phyloP scores from a whole-genome alignment of 371 early-diverging fungal species.

The Circinella umbellata region DNA sequence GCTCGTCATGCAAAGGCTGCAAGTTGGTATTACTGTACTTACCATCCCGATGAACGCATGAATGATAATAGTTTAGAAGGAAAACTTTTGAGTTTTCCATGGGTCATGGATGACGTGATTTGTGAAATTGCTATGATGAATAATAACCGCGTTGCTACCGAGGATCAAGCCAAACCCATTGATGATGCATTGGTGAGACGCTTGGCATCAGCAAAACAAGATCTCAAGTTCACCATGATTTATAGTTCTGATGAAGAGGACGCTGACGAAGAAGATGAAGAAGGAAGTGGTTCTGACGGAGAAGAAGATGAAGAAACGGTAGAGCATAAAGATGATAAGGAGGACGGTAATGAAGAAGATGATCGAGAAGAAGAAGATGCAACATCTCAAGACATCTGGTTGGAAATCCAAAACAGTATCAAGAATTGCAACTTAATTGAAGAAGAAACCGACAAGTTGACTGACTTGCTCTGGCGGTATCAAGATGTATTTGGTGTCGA shows the following conservation, averaged over 20 bases:
- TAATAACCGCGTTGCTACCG: slow-evolving; percentile 6
- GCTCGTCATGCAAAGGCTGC: slow-evolving; percentile 57
- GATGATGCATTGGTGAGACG: slow-evolving; percentile 17
- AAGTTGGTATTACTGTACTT: slow-evolving; percentile 81
- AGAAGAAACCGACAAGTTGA: too few species aligned
- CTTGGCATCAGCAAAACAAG: not conserved
- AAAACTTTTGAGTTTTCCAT: slow-evolving; percentile 64
- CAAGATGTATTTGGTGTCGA: too few species aligned
- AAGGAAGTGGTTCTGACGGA: not conserved
- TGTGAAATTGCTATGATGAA: slow-evolving; percentile 56
- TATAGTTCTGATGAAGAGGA: slow-evolving; percentile 3
- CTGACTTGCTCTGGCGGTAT: too few species aligned
- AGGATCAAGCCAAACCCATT: slow-evolving; percentile 16
- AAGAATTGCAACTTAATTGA: too few species aligned
- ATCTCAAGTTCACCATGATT: not conserved
- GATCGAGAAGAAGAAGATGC: not conserved
- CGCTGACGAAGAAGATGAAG: not conserved
- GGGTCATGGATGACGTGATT: slow-evolving; percentile 61
- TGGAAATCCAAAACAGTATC: too few species aligned
- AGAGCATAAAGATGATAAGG: not conserved
- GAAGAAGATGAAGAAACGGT: not conserved
- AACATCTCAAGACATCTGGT: too few species aligned
- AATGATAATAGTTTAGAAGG: slow-evolving; percentile 28
- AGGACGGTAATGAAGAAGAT: not conserved
- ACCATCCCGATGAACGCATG: slow-evolving; percentile 49